phyloP scores from a whole-genome alignment of 2,329 filamentous ascomycete species.

The Diaporthe sp. region DNA sequence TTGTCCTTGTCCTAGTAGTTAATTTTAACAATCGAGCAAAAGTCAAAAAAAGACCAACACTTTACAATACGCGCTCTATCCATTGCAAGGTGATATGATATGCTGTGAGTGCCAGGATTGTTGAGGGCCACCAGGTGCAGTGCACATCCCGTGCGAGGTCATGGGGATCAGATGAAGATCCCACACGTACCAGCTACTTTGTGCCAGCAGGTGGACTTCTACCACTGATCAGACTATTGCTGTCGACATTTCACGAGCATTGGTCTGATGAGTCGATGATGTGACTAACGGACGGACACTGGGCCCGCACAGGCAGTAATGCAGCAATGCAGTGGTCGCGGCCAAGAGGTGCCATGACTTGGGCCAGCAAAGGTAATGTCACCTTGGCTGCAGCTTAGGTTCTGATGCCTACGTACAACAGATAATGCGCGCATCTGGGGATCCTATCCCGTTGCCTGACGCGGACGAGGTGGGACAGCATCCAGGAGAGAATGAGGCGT shows the following conservation, averaged over 20 bases:
- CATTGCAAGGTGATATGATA: not conserved
- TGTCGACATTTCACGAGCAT: not conserved
- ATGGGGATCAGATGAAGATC: not conserved
- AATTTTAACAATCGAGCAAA: slow-evolving; percentile 52
- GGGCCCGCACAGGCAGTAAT: slow-evolving; percentile 19
- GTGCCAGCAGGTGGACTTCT: not conserved
- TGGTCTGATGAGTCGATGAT: not conserved
- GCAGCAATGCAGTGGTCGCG: not conserved
- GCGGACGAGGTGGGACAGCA: slow-evolving; percentile 2
- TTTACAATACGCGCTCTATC: not conserved
- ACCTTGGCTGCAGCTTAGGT: too few relatives aligned
- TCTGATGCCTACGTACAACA: too few relatives aligned
- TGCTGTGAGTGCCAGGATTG: not conserved
- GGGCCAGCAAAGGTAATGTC: not conserved
- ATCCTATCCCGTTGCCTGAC: not conserved
- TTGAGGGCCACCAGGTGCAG: not conserved
- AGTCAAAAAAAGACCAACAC: slow-evolving; percentile 33
- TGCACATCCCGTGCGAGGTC: not conserved
- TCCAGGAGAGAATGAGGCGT: not conserved
- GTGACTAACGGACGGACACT: not conserved
- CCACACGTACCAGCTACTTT: not conserved
- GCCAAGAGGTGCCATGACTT: slow-evolving; percentile 26
- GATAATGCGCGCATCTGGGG: not conserved
- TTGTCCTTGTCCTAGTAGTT: slow-evolving; percentile 59
- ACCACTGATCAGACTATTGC: not conserved